Percentiles rank a stretch among this genome's conserved stretches.
Conservation (phyloP, 768 basidiomycete genomes). For the Boletellus ananas region DNA sequence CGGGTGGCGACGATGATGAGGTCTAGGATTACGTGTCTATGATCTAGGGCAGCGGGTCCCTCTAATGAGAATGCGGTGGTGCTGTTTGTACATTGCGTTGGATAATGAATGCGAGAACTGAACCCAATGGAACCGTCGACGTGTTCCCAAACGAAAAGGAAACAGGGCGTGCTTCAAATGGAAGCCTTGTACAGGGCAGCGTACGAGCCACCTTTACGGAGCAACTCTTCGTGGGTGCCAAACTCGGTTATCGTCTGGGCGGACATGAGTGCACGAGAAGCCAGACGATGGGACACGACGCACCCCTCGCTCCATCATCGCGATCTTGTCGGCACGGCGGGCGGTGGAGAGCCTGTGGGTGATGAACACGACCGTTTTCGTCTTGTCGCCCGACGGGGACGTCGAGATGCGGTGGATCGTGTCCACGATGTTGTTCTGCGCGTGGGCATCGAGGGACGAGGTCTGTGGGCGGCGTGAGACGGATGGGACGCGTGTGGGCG, state of each 20-base stretch:
- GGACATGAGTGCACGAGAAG: slow-evolving; percentile 20
- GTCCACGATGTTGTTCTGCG: slow-evolving; percentile 76
- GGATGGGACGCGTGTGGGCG: neutral
- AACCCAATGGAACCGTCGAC: slow-evolving; percentile 1
- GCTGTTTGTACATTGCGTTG: slow-evolving; percentile 22
- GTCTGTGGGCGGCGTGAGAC: slow-evolving; percentile 43
- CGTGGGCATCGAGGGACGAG: slow-evolving; percentile 74
- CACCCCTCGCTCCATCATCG: slow-evolving; percentile 78
- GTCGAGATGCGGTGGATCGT: slow-evolving; percentile 66
- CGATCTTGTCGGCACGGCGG: slow-evolving; percentile 80
- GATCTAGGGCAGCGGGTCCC: slow-evolving; percentile 19
- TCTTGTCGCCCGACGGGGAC: slow-evolving; percentile 49
- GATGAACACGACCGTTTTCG: slow-evolving; percentile 77
- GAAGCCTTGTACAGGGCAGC: slow-evolving; percentile 69
- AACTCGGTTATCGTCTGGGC: slow-evolving; percentile 70
- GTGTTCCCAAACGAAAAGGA: slow-evolving; percentile 6
- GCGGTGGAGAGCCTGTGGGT: slow-evolving; percentile 81
- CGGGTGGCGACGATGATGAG: slow-evolving; percentile 36
- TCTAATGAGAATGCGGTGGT: slow-evolving; percentile 14
- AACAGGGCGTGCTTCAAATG: slow-evolving; percentile 36
- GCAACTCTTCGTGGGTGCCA: slow-evolving; percentile 67
- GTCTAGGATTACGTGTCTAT: slow-evolving; percentile 26
- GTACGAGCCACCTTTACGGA: slow-evolving; percentile 57
- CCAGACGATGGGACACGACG: slow-evolving; percentile 21
- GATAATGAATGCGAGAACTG: slow-evolving; percentile 13